Evolutionary conservation across 1,284 basidiomycete genomes (phyloP).

Genomic region (Volvariella surrecta): DNA sequence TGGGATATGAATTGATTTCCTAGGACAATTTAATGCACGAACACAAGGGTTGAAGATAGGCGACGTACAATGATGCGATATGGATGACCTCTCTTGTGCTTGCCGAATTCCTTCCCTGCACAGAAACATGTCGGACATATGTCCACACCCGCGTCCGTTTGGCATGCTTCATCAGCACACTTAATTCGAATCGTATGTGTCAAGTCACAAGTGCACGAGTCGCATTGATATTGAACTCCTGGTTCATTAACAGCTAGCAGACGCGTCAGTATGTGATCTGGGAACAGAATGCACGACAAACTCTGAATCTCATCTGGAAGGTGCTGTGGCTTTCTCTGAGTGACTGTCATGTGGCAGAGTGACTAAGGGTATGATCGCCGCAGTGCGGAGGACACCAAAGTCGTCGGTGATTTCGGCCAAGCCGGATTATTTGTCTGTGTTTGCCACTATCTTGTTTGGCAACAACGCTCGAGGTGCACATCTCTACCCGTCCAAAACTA

Average conservation of each 20-base stretch:
- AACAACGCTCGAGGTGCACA: too few species aligned
- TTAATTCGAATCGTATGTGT: slow-evolving; percentile 91
- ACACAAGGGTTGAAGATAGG: slow-evolving; percentile 10
- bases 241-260: slow-evolving; percentile 64
- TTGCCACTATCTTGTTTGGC: too few species aligned
- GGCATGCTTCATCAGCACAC: slow-evolving; percentile 78
- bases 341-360: slow-evolving; percentile 51
- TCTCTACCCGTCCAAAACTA: too few species aligned
- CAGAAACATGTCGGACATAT: slow-evolving; percentile 90
- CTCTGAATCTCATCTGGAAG: slow-evolving; percentile 70
- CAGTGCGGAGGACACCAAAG: too few species aligned
- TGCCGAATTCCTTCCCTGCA: slow-evolving; percentile 81
- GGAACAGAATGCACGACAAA: slow-evolving; percentile 28
- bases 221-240: slow-evolving; percentile 70
- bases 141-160: slow-evolving; percentile 66
- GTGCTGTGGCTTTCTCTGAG: slow-evolving; percentile 64
- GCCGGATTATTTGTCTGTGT: too few species aligned
- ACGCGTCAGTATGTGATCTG: slow-evolving; percentile 6
- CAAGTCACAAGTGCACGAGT: slow-evolving; percentile 63
- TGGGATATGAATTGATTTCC: slow-evolving; percentile 95
- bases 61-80: slow-evolving; percentile 85
- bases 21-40: slow-evolving; percentile 23
- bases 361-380: too few species aligned
- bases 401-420: too few species aligned
- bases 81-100: slow-evolving; percentile 83